Percentiles rank a stretch among this genome's conserved stretches.
Conservation (phyloP, 805 yeast genomes). For the Candida tammaniensis region DNA sequence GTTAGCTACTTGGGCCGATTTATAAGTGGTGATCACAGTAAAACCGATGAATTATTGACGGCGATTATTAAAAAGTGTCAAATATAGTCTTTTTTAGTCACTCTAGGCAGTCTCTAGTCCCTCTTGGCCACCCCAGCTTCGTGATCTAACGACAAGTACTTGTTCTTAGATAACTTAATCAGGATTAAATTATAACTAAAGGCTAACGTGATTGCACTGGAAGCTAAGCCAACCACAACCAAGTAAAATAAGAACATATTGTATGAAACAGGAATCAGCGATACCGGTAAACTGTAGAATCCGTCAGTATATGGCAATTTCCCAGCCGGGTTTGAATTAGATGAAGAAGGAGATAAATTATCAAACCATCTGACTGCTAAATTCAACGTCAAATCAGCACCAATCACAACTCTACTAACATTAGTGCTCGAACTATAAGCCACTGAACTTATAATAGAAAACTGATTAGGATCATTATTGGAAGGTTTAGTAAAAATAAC, state of each 20-base stretch:
- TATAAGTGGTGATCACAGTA: constrained; percentile 17
- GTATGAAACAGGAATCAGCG: constrained; percentile 26
- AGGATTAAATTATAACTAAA: constrained; percentile 23
- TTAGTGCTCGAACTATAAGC: constrained; percentile 63
- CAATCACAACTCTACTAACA: constrained; percentile 62
- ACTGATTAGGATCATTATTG: constrained; percentile 20
- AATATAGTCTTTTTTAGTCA: constrained; percentile 1
- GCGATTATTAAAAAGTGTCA: constrained; percentile 41
- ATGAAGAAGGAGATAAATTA: constrained; percentile 9
- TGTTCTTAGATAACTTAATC: constrained; percentile 14
- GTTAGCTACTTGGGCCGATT: constrained; percentile 24
- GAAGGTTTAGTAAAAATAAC: constrained; percentile 44
- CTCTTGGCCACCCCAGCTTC: constrained; percentile 17
- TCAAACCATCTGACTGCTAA: constrained; percentile 60
- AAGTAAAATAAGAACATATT: constrained; percentile 19
- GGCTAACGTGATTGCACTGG: constrained; percentile 22
- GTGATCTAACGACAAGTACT: constrained; percentile 21
- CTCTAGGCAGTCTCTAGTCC: constrained; percentile 6
- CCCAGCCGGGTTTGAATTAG: constrained; percentile 6
- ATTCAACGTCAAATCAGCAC: constrained; percentile 55
- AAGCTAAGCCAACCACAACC: constrained; percentile 19
- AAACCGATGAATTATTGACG: constrained; percentile 29
- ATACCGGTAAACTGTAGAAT: constrained; percentile 36
- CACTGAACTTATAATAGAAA: constrained; percentile 50
- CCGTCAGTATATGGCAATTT: constrained; percentile 38